Evolutionary conservation across 257 asterid species (phyloP).

Genomic region (Solanum arcanum): DNA sequence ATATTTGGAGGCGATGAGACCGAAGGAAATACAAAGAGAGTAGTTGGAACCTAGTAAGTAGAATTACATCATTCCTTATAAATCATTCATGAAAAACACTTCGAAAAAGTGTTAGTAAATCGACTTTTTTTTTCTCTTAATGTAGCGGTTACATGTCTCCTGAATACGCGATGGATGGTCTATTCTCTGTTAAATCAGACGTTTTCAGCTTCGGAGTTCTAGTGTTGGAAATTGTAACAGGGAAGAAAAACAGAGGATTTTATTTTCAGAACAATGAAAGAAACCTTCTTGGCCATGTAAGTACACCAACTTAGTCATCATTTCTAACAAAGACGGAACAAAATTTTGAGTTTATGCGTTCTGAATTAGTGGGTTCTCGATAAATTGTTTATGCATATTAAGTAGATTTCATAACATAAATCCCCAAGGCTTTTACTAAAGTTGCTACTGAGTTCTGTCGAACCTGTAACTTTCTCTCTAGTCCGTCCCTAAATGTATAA

Average conservation of each 20-base stretch:
- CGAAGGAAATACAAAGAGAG: slow-evolving; percentile 32
- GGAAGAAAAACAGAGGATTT: slow-evolving; percentile 32
- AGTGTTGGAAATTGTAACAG: slow-evolving; percentile 34
- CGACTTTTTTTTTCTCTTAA: neutral
- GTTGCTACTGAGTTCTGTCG: neutral
- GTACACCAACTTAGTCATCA: neutral
- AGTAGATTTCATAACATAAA: neutral
- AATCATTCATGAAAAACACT: neutral
- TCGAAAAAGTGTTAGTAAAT: neutral
- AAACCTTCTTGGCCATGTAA: slow-evolving; percentile 41
- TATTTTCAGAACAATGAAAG: slow-evolving; percentile 14
- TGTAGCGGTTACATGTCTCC: slow-evolving; percentile 53
- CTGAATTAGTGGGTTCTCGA: neutral
- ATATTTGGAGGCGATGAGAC: slow-evolving; percentile 34
- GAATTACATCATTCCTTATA: neutral
- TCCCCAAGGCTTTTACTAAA: neutral
- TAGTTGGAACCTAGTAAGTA: slow-evolving; percentile 39
- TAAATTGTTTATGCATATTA: neutral
- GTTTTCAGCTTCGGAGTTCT: slow-evolving; percentile 45
- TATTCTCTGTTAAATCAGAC: slow-evolving; percentile 39
- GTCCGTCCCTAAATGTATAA: neutral
- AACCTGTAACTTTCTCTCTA: neutral
- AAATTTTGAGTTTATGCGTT: neutral
- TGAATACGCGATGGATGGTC: slow-evolving; percentile 42
- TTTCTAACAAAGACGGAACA: neutral